phyloP scores from a whole-genome alignment of 129 eudicot species.

The Pseudognaphalium luteoalbum region DNA sequence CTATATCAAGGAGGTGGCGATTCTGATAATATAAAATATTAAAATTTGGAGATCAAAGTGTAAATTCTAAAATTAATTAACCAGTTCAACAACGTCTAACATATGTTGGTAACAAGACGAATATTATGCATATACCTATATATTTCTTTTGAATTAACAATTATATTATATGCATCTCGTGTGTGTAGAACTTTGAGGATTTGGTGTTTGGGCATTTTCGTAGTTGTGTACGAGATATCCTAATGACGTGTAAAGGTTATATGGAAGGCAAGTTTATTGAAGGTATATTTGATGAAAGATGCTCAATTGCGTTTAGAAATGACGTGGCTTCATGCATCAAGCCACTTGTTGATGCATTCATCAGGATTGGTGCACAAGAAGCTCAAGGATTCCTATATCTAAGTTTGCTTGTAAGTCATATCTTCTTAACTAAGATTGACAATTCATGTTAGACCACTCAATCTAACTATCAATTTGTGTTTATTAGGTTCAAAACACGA shows the following conservation, averaged over 20 bases:
- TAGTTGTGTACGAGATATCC: slow-evolving; percentile 42
- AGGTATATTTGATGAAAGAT: slow-evolving; percentile 32
- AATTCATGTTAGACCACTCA: too few relatives aligned
- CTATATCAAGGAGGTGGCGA: too few relatives aligned
- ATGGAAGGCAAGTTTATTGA: slow-evolving; percentile 45
- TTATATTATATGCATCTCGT: background rate
- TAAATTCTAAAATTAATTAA: too few relatives aligned
- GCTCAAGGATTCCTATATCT: background rate
- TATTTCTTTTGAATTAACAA: background rate
- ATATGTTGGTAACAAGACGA: too few relatives aligned
- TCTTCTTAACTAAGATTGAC: too few relatives aligned
- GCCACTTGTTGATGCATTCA: slow-evolving; percentile 38
- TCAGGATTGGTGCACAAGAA: slow-evolving; percentile 33
- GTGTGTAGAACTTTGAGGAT: slow-evolving; percentile 59
- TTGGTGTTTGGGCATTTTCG: slow-evolving; percentile 57
- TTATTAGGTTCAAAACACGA: too few relatives aligned
- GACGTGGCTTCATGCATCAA: slow-evolving; percentile 35
- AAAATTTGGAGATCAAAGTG: too few relatives aligned
- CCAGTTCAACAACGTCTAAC: too few relatives aligned
- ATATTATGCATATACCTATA: too few relatives aligned
- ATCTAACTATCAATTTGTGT: too few relatives aligned
- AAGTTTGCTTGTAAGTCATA: too few relatives aligned
- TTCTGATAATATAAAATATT: too few relatives aligned
- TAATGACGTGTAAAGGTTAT: slow-evolving; percentile 59
- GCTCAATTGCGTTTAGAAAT: slow-evolving; percentile 41